These are phyloP conservation scores for Pelargonium citronellum DNA, from an alignment of 441 rosid genomes.

Conservation along the genomic window DNA sequence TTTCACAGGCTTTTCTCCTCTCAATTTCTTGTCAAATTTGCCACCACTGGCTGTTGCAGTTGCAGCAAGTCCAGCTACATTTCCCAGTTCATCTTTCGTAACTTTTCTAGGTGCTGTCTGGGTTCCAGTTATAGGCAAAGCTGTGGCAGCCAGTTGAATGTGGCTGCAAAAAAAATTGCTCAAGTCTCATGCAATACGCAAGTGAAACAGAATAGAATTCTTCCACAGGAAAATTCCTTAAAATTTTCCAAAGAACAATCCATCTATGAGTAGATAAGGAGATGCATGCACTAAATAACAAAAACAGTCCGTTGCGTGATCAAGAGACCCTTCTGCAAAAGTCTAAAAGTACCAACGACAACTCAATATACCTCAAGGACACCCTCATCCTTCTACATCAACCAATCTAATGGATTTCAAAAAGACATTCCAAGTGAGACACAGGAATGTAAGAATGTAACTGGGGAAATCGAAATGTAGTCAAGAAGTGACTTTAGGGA, in stretches of 20 bases:
- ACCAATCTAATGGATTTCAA: too few species aligned
- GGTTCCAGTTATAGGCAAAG: conserved; percentile 80
- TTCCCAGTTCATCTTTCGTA: conserved; percentile 62
- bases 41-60: conserved; percentile 92
- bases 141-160: conserved; percentile 76
- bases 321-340: too few species aligned
- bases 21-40: conserved; percentile 80
- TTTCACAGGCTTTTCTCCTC: conserved; percentile 73
- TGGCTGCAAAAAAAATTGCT: conserved; percentile 49
- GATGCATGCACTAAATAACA: not conserved
- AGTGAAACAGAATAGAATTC: not conserved
- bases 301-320: too few species aligned
- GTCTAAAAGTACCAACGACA: too few species aligned
- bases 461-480: too few species aligned
- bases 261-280: not conserved
- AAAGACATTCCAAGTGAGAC: too few species aligned
- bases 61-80: conserved; percentile 84
- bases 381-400: too few species aligned
- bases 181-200: not conserved
- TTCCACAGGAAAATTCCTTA: not conserved
- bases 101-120: conserved; percentile 61
- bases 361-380: too few species aligned
- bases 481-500: too few species aligned
- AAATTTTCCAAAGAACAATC: not conserved
- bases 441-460: too few species aligned